These are phyloP conservation scores for Globisporangium acanthophoron DNA, from an alignment of 352 stramenopile genomes.

Conservation along the genomic window DNA sequence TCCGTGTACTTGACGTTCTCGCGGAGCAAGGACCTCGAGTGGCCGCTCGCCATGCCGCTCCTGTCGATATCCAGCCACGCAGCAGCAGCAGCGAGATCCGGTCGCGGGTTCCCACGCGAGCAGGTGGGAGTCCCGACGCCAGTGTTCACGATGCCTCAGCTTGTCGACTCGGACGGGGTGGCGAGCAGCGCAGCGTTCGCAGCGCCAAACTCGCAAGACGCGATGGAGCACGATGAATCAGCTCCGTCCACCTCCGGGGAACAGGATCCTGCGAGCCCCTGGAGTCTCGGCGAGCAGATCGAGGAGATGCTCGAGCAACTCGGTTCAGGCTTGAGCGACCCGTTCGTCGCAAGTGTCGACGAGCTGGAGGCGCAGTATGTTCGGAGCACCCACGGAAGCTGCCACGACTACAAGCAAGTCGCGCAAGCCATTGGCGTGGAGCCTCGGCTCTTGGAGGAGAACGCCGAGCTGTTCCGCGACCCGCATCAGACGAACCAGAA, in stretches of 20 bases:
- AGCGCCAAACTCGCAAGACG: slow-evolving; percentile 14
- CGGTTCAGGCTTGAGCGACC: slow-evolving; percentile 7
- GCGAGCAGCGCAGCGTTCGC: neutral
- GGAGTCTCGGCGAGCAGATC: slow-evolving; percentile 24
- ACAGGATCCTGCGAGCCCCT: neutral
- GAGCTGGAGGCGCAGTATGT: slow-evolving; percentile 17
- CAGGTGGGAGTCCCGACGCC: slow-evolving; percentile 12
- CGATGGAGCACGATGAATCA: slow-evolving; percentile 12
- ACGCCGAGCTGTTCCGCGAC: slow-evolving; percentile 31
- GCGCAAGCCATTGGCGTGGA: slow-evolving; percentile 33
- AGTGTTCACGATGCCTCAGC: slow-evolving; percentile 18
- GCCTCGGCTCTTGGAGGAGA: slow-evolving; percentile 24
- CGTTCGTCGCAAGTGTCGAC: slow-evolving; percentile 21
- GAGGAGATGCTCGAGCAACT: slow-evolving; percentile 26
- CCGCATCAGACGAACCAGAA: slow-evolving; percentile 43
- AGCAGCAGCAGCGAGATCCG: neutral
- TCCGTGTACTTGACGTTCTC: slow-evolving; percentile 63
- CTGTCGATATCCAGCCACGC: slow-evolving; percentile 17
- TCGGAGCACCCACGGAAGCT: slow-evolving; percentile 2
- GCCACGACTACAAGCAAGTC: slow-evolving; percentile 18
- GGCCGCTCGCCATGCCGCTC: slow-evolving; percentile 29
- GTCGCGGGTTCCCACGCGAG: neutral
- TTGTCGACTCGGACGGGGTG: neutral
- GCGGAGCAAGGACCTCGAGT: slow-evolving; percentile 48
- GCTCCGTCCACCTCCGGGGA: too few species aligned